Evolutionary conservation across 257 asterid genomes (phyloP).

Genomic region (Solanum lignicaule): DNA sequence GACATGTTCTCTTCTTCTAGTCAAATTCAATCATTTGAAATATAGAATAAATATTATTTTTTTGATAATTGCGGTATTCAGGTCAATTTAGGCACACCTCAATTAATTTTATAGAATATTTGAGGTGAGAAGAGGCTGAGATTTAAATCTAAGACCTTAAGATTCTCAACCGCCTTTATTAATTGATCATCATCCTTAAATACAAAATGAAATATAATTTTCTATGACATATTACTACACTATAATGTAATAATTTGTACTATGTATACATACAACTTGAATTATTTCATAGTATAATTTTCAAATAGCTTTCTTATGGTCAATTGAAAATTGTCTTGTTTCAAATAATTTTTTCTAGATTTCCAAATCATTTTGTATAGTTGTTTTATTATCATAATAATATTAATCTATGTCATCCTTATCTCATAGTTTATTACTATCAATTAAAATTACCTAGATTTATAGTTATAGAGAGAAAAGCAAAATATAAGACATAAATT

Average conservation of each 20-base stretch:
- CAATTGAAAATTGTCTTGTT: not conserved
- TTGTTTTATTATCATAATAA: too few relatives aligned
- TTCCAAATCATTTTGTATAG: not conserved
- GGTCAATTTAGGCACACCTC: not conserved
- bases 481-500: not conserved
- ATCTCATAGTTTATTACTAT: not conserved
- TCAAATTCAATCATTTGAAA: not conserved
- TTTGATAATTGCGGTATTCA: not conserved
- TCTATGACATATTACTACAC: not conserved
- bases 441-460: not conserved
- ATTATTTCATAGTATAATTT: too few relatives aligned
- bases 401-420: not conserved
- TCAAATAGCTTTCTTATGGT: not conserved
- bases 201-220: not conserved
- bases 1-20: not conserved
- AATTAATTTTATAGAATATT: not conserved
- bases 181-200: not conserved
- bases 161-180: not conserved
- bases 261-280: not conserved
- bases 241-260: not conserved
- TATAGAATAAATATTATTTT: not conserved
- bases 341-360: not conserved
- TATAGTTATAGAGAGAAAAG: not conserved
- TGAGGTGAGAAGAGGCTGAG: not conserved
- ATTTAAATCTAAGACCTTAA: not conserved